Base-by-base conservation (phyloP, 306 rosid species). In the Begonia loranthoides region DNA sequence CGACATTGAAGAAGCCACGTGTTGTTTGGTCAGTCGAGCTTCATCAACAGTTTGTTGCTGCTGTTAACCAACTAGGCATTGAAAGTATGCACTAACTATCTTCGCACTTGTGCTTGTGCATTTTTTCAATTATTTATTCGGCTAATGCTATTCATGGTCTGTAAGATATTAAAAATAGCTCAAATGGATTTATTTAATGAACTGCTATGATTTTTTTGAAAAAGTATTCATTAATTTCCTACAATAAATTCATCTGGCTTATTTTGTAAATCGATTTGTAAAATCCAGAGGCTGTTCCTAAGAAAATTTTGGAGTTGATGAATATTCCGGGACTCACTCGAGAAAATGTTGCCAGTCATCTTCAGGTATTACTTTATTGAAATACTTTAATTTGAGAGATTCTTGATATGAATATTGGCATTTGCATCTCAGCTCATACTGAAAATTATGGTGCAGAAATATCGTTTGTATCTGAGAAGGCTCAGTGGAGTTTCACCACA, bases 21-120 rank as follows among this genome's bases (percentile, higher is more conserved):
- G 96, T 87, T 17, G 96, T 87, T 64, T 87, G 96, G 96, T 80
- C 96, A 0, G 94, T 83, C 33, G 96, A 83, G 56, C 96, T 87
- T 48, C 96, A 87, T 76, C 96, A 87, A 58, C 94, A 87, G 55
- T 87, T 87, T 74, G 94, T 87, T 19, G 90, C 73, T 9, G 96
- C 96, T 59, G 96, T 87, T 41, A 83, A 83, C 59, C 96, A 87
- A 53, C 64, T 87, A 4, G 94, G 96, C 67, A 80, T 87, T 59
- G 94, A 87, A 65, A 87, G 96, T 87, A 80, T 49, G 92, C 17
- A 13, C 17, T 15, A 48, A 3, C 11, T 49, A 15, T 1, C 17
- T 49, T n/a, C 4, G 9, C 12, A 5, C 15, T 10, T 49, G 12
- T 17, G 2, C 52, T 43, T 36, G 9, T 15, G 41, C 9, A 33